phyloP scores from a whole-genome alignment of 257 asterid genomes.

The Salvia splendens region DNA sequence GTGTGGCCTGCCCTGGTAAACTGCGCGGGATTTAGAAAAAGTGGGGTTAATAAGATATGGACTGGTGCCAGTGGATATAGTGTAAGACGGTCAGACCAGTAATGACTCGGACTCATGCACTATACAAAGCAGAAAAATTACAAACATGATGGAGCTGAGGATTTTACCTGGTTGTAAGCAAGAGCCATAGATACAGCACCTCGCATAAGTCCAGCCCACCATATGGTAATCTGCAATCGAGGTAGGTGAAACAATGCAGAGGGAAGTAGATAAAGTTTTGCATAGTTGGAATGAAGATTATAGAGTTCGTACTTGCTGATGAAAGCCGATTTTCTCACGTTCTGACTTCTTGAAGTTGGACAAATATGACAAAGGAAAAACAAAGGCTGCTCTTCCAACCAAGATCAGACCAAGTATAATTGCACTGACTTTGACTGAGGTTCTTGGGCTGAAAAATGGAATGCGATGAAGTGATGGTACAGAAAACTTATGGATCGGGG shows the following conservation, averaged over 20 bases:
- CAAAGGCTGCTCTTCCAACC: constrained; percentile 90
- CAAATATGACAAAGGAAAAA: constrained; percentile 80
- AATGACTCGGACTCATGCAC: too few relatives aligned
- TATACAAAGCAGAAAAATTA: too few relatives aligned
- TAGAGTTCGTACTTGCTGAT: constrained; percentile 67
- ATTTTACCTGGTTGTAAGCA: constrained; percentile 59
- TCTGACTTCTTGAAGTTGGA: constrained; percentile 73
- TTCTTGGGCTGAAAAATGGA: constrained; percentile 59
- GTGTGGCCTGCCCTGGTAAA: constrained; percentile 86
- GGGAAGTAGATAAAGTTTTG: constrained; percentile 22
- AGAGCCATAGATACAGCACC: constrained; percentile 76
- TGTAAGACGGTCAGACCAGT: too few relatives aligned
- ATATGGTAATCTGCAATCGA: constrained; percentile 49
- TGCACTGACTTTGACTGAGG: constrained; percentile 69
- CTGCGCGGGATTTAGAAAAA: constrained; percentile 41
- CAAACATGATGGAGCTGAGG: not conserved
- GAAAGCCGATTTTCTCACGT: constrained; percentile 57
- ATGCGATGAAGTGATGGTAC: constrained; percentile 5
- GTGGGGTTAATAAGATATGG: not conserved
- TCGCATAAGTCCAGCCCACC: constrained; percentile 78
- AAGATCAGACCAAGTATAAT: constrained; percentile 78
- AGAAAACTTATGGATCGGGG: not conserved
- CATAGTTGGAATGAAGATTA: constrained; percentile 19
- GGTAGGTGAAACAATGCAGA: constrained; percentile 9
- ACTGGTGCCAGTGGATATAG: not conserved